Evolutionary conservation across 2,329 filamentous ascomycete genomes (phyloP).

Genomic region (Claviceps quebecensis): DNA sequence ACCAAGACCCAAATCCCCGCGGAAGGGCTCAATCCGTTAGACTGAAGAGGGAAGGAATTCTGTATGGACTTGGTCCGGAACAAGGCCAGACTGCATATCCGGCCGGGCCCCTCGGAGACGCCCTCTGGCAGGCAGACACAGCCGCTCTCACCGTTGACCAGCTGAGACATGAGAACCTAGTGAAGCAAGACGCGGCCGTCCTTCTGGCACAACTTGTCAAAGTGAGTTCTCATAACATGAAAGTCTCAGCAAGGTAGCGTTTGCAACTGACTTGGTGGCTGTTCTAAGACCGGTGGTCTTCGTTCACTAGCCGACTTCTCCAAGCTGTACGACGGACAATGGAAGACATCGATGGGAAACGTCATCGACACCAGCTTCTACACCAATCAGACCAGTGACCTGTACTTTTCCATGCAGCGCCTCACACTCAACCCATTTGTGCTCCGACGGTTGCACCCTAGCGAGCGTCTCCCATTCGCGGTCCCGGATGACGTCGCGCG

Average conservation of each 20-base stretch:
- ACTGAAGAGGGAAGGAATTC: background rate
- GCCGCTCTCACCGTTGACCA: background rate
- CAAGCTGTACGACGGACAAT: conserved; percentile 27
- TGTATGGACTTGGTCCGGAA: conserved; percentile 1
- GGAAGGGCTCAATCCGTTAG: background rate
- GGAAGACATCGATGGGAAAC: conserved; percentile 23
- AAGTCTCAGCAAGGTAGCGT: background rate
- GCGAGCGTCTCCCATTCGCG: conserved; percentile 22
- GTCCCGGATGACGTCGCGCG: conserved; percentile 17
- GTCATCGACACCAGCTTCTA: conserved; percentile 17
- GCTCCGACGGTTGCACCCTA: conserved; percentile 18
- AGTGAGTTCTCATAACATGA: background rate
- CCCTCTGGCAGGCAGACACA: background rate
- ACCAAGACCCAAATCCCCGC: background rate
- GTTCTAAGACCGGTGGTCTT: conserved; percentile 14
- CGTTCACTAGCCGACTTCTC: conserved; percentile 22
- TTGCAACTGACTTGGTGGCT: background rate
- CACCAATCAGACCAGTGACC: conserved; percentile 31
- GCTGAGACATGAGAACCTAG: background rate
- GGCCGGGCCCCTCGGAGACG: background rate
- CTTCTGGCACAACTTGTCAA: background rate
- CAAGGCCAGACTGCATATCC: conserved; percentile 1
- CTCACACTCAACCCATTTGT: conserved; percentile 27
- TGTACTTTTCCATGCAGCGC: conserved; percentile 33
- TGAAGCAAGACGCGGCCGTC: background rate